phyloP scores from a whole-genome alignment of 1,284 basidiomycete genomes.

The Rhizoctonia solani region DNA sequence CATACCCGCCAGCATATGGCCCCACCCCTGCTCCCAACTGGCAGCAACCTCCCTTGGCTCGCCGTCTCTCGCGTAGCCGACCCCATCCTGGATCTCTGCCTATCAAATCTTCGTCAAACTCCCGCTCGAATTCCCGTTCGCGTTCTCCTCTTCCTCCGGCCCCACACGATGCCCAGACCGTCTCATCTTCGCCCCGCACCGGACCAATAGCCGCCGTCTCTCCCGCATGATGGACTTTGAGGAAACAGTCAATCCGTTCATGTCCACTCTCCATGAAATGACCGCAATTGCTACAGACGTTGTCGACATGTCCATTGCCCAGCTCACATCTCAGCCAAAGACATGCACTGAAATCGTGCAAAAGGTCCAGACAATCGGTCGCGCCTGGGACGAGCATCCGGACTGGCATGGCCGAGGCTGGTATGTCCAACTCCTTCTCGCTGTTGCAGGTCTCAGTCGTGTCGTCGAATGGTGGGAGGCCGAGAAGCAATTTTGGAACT shows the following conservation, averaged over 20 bases:
- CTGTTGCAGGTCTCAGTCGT: slow-evolving; percentile 93
- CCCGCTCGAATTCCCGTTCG: slow-evolving; percentile 94
- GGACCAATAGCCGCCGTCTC: slow-evolving; percentile 55
- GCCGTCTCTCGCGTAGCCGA: slow-evolving; percentile 77
- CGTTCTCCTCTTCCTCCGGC: slow-evolving; percentile 82
- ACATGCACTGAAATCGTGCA: slow-evolving; percentile 86
- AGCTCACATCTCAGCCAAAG: slow-evolving; percentile 84
- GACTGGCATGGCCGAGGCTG: slow-evolving; percentile 98
- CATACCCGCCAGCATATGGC: slow-evolving; percentile 42
- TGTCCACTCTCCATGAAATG: slow-evolving; percentile 88
- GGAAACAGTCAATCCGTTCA: slow-evolving; percentile 69
- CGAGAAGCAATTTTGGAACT: slow-evolving; percentile 99
- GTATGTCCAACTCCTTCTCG: slow-evolving; percentile 96
- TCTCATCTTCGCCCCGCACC: slow-evolving; percentile 32
- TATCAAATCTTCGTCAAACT: slow-evolving; percentile 75
- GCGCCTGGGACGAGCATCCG: slow-evolving; percentile 95
- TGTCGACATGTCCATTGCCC: slow-evolving; percentile 83
- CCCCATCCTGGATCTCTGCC: slow-evolving; percentile 68
- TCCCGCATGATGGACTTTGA: slow-evolving; percentile 57
- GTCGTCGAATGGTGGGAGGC: slow-evolving; percentile 99
- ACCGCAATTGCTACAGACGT: slow-evolving; percentile 96
- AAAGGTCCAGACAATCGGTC: slow-evolving; percentile 87
- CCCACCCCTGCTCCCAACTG: slow-evolving; percentile 47
- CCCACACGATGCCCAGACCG: slow-evolving; percentile 48
- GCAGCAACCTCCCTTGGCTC: slow-evolving; percentile 43